A percentile compares a stretch with the other conserved stretches of the same genome.
phyloP scores from a whole-genome alignment of 768 basidiomycete species.

The Phlebiopsis gigantea region DNA sequence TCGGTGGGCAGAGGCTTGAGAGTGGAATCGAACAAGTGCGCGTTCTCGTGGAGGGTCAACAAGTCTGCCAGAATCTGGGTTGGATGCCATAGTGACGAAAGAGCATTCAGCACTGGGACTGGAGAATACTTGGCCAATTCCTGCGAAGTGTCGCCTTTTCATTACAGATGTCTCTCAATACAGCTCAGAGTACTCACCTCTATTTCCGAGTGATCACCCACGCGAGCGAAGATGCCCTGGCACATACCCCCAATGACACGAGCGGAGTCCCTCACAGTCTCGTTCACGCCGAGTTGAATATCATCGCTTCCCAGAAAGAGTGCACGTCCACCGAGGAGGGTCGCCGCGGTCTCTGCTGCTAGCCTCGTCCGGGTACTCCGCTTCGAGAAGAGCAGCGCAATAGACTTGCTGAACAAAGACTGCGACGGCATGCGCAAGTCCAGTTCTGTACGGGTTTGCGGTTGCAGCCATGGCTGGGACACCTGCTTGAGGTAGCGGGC shows the following conservation, averaged over 20 bases:
- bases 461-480: slow-evolving; percentile 63
- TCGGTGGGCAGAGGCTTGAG: not conserved
- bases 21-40: slow-evolving; percentile 43
- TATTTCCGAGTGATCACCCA: slow-evolving; percentile 88
- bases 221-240: slow-evolving; percentile 94
- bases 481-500: slow-evolving; percentile 59
- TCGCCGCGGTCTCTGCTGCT: slow-evolving; percentile 77
- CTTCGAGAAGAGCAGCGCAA: slow-evolving; percentile 90
- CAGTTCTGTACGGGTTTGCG: slow-evolving; percentile 32
- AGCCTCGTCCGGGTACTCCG: slow-evolving; percentile 90
- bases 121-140: slow-evolving; percentile 86
- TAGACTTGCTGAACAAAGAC: slow-evolving; percentile 73
- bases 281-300: slow-evolving; percentile 96
- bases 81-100: slow-evolving; percentile 95
- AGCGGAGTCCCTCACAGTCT: slow-evolving; percentile 77
- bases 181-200: slow-evolving; percentile 55
- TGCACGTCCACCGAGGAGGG: slow-evolving; percentile 79
- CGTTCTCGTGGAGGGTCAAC: slow-evolving; percentile 80
- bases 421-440: slow-evolving; percentile 55
- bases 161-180: not conserved
- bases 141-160: slow-evolving; percentile 34
- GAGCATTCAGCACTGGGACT: slow-evolving; percentile 93
- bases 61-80: slow-evolving; percentile 94
- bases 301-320: slow-evolving; percentile 88
- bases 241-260: slow-evolving; percentile 92